Evolutionary conservation across 306 rosid species (phyloP).

Genomic region (Malus fusca): DNA sequence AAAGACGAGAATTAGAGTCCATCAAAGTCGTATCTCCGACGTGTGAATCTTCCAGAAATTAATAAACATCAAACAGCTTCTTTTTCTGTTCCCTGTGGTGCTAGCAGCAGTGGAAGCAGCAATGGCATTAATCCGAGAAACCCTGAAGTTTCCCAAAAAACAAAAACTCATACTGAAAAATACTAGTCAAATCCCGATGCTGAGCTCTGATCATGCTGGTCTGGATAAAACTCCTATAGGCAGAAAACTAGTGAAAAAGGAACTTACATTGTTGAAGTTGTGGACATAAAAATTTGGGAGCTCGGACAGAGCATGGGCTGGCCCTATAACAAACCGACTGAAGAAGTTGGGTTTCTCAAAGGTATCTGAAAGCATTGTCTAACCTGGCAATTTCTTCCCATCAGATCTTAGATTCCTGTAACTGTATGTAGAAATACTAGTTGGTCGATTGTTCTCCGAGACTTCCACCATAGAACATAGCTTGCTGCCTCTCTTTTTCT

Average conservation of each 20-base stretch:
- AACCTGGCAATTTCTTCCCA: conserved; percentile 40
- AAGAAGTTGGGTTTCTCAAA: conserved; percentile 80
- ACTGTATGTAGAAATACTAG: conserved; percentile 40
- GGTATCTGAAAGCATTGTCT: conserved; percentile 69
- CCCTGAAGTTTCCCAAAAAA: conserved; percentile 37
- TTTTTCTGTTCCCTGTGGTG: conserved; percentile 35
- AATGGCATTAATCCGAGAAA: conserved; percentile 26
- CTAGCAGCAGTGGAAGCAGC: conserved; percentile 51
- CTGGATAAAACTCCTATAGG: conserved; percentile 41
- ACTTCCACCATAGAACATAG: conserved; percentile 61
- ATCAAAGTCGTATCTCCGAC: conserved; percentile 42
- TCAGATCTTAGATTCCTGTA: conserved; percentile 61
- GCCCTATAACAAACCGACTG: conserved; percentile 60
- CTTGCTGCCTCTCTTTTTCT: conserved; percentile 48
- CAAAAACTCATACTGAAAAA: conserved; percentile 39
- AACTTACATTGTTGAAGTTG: conserved; percentile 64
- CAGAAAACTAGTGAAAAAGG: conserved; percentile 55
- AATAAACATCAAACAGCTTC: conserved; percentile 34
- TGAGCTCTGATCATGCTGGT: conserved; percentile 37
- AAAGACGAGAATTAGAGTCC: conserved; percentile 82
- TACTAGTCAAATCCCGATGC: conserved; percentile 63
- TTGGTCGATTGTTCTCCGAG: conserved; percentile 38
- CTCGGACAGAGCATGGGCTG: conserved; percentile 70
- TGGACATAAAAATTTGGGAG: conserved; percentile 71
- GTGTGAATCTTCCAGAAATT: conserved; percentile 38